These are phyloP conservation scores for Colletotrichum tofieldiae DNA, from an alignment of 2,329 filamentous ascomycete genomes.

Conservation along the genomic window DNA sequence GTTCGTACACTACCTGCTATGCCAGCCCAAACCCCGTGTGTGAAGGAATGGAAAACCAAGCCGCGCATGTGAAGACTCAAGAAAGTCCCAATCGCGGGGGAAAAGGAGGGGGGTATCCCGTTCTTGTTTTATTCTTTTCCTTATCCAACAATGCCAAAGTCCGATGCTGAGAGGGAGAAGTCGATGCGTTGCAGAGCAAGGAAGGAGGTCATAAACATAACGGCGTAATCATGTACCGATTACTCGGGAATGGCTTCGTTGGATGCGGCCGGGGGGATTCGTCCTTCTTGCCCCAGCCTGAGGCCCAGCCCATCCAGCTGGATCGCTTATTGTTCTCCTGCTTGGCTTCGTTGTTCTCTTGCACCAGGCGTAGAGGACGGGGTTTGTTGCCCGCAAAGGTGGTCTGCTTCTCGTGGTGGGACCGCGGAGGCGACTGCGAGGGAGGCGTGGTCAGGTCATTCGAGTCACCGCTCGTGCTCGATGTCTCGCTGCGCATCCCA, in stretches of 20 bases:
- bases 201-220: constrained; percentile 41
- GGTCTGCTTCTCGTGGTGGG: constrained; percentile 68
- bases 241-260: constrained; percentile 43
- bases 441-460: constrained; percentile 64
- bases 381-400: constrained; percentile 81
- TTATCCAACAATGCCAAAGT: constrained; percentile 33
- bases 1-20: constrained; percentile 28
- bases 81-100: neutral
- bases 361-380: constrained; percentile 87
- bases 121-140: constrained; percentile 26
- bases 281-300: constrained; percentile 66
- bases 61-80: constrained; percentile 18
- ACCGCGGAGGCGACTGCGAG: constrained; percentile 69
- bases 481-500: constrained; percentile 77
- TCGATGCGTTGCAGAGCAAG: constrained; percentile 32
- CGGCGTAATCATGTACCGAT: constrained; percentile 31
- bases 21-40: constrained; percentile 19
- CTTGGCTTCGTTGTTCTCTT: constrained; percentile 76
- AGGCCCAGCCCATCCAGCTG: constrained; percentile 77
- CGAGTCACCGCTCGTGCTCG: constrained; percentile 78
- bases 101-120: constrained; percentile 17
- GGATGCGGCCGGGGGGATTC: constrained; percentile 50
- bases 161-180: constrained; percentile 18
- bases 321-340: constrained; percentile 69
- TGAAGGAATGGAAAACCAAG: constrained; percentile 9